Evolutionary conservation across 148 eudicot genomes (phyloP), one percentile per base, ranked within the genome.

Genomic region (Selenicereus undatus): DNA sequence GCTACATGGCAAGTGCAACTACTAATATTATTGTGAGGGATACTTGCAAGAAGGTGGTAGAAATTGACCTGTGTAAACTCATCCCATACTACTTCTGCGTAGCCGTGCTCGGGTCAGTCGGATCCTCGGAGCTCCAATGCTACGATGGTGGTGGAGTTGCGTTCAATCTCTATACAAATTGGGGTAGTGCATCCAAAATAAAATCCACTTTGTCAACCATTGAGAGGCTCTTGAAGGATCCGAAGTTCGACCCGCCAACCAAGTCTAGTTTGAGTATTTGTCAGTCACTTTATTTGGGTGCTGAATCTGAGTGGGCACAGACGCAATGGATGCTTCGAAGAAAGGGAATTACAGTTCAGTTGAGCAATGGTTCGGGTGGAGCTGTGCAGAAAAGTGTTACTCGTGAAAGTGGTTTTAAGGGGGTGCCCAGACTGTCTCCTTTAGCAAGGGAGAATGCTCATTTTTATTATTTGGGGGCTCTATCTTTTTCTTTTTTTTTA

Each of bases 391-490:
- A 50, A 7, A 77, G 50, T 43, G 11, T 8, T 9, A 81, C 78
- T 24, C 87, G 91, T 69, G 91, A 87, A 74, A 86, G 81, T 43
- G 83, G 79, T 22, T 88, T 90, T 64, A 32, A 27, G 64, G 87
- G 84, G 71, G 75, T 70, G 60, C 32, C 58, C 11, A 75, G 72
- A 72, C 78, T 71, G 65, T 80, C 87, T 16, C 91, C 89, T 24
- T 60, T 88, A 72, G 82, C 82, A 2, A 73, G 82, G 85, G 88
- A 86, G 21, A 87, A 88, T 48, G 35, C 18, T 60, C 75, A 84
- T 42, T 82, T 78, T 21, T 82, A 68, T 9, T 56, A 84, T 30
- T 18, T 86, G 8, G 60, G 42, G 54, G 83, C 43, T 30, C 75
- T 84, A 81, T 80, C 88, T 60, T 58, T 87, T 39, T 78, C 66